Conservation (phyloP, 495 filamentous ascomycete genomes). For the Neurospora terricola region DNA sequence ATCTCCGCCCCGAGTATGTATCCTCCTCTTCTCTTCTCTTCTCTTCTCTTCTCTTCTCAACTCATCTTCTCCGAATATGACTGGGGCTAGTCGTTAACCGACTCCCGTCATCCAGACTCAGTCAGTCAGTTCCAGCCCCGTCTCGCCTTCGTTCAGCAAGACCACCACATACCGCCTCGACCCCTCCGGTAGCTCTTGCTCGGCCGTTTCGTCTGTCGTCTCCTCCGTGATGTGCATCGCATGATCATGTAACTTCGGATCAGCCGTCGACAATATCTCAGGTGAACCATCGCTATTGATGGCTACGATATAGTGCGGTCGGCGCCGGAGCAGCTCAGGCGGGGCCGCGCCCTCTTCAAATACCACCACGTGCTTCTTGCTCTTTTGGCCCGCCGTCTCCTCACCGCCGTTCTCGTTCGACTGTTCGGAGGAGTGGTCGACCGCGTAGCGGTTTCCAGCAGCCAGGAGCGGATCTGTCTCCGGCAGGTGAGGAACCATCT, state of each 20-base stretch:
- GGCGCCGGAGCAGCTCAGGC: conserved; percentile 13
- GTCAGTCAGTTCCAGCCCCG: neutral
- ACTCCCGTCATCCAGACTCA: neutral
- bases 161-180: conserved; percentile 22
- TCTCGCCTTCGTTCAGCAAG: conserved; percentile 13
- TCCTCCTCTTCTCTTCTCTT: neutral
- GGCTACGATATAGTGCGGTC: conserved; percentile 19
- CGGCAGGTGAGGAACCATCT: conserved; percentile 19
- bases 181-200: conserved; percentile 3
- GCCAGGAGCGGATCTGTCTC: conserved; percentile 23
- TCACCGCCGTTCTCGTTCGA: conserved; percentile 4
- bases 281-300: conserved; percentile 21
- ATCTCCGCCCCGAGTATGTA: neutral
- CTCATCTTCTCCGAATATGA: neutral
- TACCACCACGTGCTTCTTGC: conserved; percentile 20
- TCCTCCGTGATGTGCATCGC: conserved; percentile 19
- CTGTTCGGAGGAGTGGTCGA: conserved; percentile 4
- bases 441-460: conserved; percentile 18
- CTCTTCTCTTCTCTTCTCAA: neutral
- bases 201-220: neutral
- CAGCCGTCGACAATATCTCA: conserved; percentile 3
- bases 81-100: neutral
- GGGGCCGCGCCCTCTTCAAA: conserved; percentile 20
- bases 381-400: neutral
- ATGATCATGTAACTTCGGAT: conserved; percentile 10